A percentile compares a stretch with the other conserved stretches of the same genome.
Evolutionary conservation across 2,329 filamentous ascomycete species (phyloP).

Genomic region (Fusarium coicis): DNA sequence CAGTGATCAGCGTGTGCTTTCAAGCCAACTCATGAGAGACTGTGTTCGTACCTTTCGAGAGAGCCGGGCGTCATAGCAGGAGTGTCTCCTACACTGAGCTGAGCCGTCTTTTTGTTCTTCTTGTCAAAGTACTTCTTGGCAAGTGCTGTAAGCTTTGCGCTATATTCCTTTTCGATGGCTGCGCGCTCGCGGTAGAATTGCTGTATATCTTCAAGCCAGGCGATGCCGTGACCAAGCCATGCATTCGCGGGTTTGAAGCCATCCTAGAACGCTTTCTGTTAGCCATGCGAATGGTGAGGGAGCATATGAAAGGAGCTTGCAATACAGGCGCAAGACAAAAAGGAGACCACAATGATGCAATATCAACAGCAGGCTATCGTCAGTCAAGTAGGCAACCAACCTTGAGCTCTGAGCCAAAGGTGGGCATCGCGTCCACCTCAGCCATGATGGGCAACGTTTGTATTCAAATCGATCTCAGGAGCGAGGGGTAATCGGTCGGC

Average conservation of each 20-base stretch:
- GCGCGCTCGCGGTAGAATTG: constrained; percentile 96
- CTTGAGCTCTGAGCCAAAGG: constrained; percentile 95
- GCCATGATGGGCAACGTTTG: constrained; percentile 67
- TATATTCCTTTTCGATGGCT: constrained; percentile 96
- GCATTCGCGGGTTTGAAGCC: constrained; percentile 94
- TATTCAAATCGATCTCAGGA: constrained; percentile 32
- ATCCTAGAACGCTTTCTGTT: constrained; percentile 70
- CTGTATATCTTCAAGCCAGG: constrained; percentile 96
- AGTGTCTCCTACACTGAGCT: constrained; percentile 91
- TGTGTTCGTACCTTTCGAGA: constrained; percentile 75
- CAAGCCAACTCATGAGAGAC: not conserved
- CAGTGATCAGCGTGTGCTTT: constrained; percentile 36
- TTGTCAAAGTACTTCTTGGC: constrained; percentile 98
- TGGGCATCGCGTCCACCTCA: constrained; percentile 83
- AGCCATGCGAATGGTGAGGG: constrained; percentile 1
- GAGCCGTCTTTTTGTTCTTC: constrained; percentile 89
- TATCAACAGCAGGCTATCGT: not conserved
- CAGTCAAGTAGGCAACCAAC: constrained; percentile 57
- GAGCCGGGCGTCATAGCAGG: constrained; percentile 94
- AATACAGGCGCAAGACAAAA: constrained; percentile 21
- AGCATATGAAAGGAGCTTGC: constrained; percentile 7
- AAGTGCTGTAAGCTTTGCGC: constrained; percentile 83
- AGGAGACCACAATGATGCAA: not conserved
- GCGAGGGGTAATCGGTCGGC: constrained; percentile 28
- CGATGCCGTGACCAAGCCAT: constrained; percentile 90